phyloP scores from a whole-genome alignment of 257 asterid species.

The Solanum clarkiae region DNA sequence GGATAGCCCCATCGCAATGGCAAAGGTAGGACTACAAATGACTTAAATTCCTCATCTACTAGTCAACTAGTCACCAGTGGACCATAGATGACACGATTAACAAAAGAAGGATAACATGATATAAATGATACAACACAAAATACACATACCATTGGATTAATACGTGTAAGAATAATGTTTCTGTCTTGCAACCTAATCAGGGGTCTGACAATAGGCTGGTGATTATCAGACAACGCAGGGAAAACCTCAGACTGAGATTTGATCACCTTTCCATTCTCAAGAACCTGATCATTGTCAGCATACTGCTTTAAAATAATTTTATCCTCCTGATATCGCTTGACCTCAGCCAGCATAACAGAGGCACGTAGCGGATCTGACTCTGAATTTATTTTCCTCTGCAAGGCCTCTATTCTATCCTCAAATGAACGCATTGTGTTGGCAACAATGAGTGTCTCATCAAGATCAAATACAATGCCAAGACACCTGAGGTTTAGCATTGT shows the following conservation, averaged over 20 bases:
- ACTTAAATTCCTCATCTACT: neutral
- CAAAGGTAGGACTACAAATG: neutral
- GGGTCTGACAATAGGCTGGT: slow-evolving; percentile 83
- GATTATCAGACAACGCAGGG: slow-evolving; percentile 68
- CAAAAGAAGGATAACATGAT: neutral
- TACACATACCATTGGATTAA: slow-evolving; percentile 61
- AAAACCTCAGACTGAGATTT: slow-evolving; percentile 83
- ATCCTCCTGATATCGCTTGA: slow-evolving; percentile 87
- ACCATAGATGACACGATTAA: neutral
- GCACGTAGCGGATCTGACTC: slow-evolving; percentile 82
- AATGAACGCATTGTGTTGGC: slow-evolving; percentile 96
- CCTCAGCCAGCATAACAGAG: slow-evolving; percentile 71
- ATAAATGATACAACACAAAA: neutral
- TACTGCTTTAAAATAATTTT: slow-evolving; percentile 77
- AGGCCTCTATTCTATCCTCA: slow-evolving; percentile 82
- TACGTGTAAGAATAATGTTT: slow-evolving; percentile 88
- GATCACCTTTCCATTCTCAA: slow-evolving; percentile 71
- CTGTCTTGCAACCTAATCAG: slow-evolving; percentile 77
- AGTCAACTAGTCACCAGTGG: neutral
- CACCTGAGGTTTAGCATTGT: slow-evolving; percentile 91
- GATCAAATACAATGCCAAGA: slow-evolving; percentile 94
- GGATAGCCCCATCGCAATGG: neutral
- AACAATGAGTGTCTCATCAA: slow-evolving; percentile 93
- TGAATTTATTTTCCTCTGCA: slow-evolving; percentile 61
- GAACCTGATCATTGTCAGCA: slow-evolving; percentile 89